Base-by-base conservation (phyloP, 805 yeast species). In the Starmerella sirachaensis region DNA sequence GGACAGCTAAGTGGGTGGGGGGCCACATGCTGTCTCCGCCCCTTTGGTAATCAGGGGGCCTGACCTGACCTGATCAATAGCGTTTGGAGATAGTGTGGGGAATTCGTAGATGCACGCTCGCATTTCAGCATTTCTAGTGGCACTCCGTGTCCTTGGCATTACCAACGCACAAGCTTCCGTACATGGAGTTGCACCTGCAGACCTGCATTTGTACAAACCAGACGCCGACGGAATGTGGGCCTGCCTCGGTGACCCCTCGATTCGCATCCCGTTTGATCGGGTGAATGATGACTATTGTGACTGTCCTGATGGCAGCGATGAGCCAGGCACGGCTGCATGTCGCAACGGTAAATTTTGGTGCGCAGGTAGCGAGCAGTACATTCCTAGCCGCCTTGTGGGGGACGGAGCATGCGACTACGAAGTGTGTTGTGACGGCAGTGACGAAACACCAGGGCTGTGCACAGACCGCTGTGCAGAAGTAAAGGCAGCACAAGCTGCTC, bases 281-380 rank as follows among this genome's bases (percentile, higher is more conserved):
- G 68, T 88, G 49, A 88, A 88, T 56, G 96, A 91, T 57, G 79
- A 85, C 50, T 78, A 69, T 53, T 88, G 97, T 60, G 97, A 91
- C 53, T 88, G 97, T 62, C 96, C 96, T 0, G 98, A 91, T 60
- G 97, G 97, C 0, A 75, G 86, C 4, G 98, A 91, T 61, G 97
- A 91, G 57, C 95, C 96, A 0, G 96, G 96, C 0, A 88, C 97
- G 1, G 63, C 78, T 27, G 95, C 95, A 0, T 88, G 97, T 57
- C 52, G 62, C 11, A 45, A 43, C 35, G 59, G 60, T n/a, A 47
- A 49, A 32, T 86, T 84, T 52, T 85, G 73, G 57, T 88, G 98
- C 60, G 70, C 58, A 7, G 91, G 91, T 53, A 63, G 67, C 34
- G 72, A 85, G 0, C 64, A 66, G 8, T 70, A 64, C 45, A 68